Percentiles rank a stretch among this genome's conserved stretches.
These are phyloP conservation scores for Neofusicoccum cordaticola DNA, from an alignment of 2,329 filamentous ascomycete genomes.

Conservation along the genomic window DNA sequence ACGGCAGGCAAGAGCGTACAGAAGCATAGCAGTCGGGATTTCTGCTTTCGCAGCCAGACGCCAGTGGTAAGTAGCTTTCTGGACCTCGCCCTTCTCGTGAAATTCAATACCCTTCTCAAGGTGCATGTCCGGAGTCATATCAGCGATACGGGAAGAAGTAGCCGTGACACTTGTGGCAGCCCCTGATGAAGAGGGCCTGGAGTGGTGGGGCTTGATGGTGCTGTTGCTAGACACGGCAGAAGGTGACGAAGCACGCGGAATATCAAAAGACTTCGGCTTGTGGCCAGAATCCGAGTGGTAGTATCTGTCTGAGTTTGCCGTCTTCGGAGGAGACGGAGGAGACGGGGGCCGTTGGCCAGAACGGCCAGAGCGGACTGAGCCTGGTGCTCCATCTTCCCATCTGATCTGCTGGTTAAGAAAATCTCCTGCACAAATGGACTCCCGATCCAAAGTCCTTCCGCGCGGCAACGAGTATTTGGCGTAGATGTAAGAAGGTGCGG, in stretches of 20 bases:
- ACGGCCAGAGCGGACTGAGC: conserved; percentile 9
- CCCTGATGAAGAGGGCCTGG: conserved; percentile 11
- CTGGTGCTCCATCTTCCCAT: conserved; percentile 52
- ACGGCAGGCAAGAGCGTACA: conserved; percentile 90
- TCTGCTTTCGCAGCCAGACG: conserved; percentile 82
- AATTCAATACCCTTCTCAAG: conserved; percentile 84
- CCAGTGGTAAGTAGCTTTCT: conserved; percentile 94
- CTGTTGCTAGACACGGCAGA: conserved; percentile 44
- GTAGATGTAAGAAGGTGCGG: conserved; percentile 76
- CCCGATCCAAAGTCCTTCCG: conserved; percentile 73
- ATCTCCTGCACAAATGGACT: conserved; percentile 36
- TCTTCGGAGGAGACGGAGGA: conserved; percentile 39
- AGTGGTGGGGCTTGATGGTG: conserved; percentile 36
- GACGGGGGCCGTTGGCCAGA: conserved; percentile 32
- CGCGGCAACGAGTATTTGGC: conserved; percentile 80
- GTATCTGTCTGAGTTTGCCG: conserved; percentile 17
- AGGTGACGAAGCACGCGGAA: conserved; percentile 25
- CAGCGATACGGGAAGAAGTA: conserved; percentile 47
- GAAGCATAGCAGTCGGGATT: conserved; percentile 88
- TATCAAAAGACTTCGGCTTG: conserved; percentile 24
- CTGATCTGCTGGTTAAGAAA: conserved; percentile 52
- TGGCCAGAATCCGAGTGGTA: background rate
- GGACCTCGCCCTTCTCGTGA: conserved; percentile 81
- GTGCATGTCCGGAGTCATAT: conserved; percentile 82
- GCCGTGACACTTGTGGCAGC: conserved; percentile 7